Evolutionary conservation across 1,284 basidiomycete species (phyloP).

Genomic region (Volvariella volvacea): DNA sequence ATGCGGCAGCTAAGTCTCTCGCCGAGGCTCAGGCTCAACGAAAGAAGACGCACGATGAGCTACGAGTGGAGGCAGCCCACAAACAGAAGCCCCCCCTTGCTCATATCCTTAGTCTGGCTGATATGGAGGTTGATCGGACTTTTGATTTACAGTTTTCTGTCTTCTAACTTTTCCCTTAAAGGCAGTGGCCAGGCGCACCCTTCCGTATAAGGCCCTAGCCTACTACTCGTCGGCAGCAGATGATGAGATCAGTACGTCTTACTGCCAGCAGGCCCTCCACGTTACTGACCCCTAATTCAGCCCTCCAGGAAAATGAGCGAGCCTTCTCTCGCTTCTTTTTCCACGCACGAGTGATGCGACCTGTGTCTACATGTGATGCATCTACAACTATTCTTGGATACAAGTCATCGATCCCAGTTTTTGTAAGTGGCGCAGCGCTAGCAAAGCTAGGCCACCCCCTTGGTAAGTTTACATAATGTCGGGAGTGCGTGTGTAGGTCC

Average conservation of each 20-base stretch:
- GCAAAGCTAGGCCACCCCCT: slow-evolving; percentile 88
- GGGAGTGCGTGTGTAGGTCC: background rate
- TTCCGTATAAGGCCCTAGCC: slow-evolving; percentile 69
- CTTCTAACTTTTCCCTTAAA: slow-evolving; percentile 15
- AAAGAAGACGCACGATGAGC: slow-evolving; percentile 62
- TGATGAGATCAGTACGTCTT: slow-evolving; percentile 66
- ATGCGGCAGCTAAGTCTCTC: slow-evolving; percentile 39
- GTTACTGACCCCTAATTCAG: slow-evolving; percentile 31
- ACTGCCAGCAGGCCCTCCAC: slow-evolving; percentile 4
- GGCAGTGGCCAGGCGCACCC: slow-evolving; percentile 56
- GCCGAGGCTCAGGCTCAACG: slow-evolving; percentile 31
- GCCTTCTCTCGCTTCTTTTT: slow-evolving; percentile 82
- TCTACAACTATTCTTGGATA: slow-evolving; percentile 75
- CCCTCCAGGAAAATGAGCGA: slow-evolving; percentile 56
- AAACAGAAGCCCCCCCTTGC: slow-evolving; percentile 58
- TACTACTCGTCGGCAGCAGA: slow-evolving; percentile 84
- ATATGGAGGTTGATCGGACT: slow-evolving; percentile 61
- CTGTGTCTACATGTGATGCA: slow-evolving; percentile 64
- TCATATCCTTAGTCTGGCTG: slow-evolving; percentile 64
- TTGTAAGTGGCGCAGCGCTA: slow-evolving; percentile 82
- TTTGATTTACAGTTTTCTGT: background rate
- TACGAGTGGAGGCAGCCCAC: slow-evolving; percentile 57
- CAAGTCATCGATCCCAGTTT: slow-evolving; percentile 72
- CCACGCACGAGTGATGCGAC: slow-evolving; percentile 71
- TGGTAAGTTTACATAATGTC: slow-evolving; percentile 24